A percentile compares a stretch with the other conserved stretches of the same genome.
Evolutionary conservation across 2,329 filamentous ascomycete genomes (phyloP).

Genomic region (Microsporum ferrugineum): DNA sequence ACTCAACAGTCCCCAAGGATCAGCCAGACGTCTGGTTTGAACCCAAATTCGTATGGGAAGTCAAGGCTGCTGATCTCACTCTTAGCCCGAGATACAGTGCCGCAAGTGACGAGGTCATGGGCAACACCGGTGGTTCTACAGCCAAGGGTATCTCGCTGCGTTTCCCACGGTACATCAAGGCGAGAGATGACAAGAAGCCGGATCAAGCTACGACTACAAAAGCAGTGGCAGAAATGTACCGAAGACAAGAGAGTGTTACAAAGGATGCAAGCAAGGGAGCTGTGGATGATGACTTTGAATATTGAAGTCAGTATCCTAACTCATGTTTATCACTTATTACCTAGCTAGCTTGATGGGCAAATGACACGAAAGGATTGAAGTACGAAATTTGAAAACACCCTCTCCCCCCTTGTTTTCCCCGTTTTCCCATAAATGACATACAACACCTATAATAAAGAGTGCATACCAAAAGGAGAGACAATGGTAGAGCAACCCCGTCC

Average conservation of each 20-base stretch:
- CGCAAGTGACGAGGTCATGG: slow-evolving; percentile 70
- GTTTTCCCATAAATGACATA: neutral
- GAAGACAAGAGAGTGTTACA: slow-evolving; percentile 78
- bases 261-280: slow-evolving; percentile 78
- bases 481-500: neutral
- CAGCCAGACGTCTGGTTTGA: slow-evolving; percentile 99
- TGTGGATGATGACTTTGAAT: slow-evolving; percentile 97
- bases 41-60: slow-evolving; percentile 88
- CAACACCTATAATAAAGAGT: neutral
- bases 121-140: slow-evolving; percentile 52
- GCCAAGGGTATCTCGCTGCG: slow-evolving; percentile 72
- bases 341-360: neutral
- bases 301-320: slow-evolving; percentile 42
- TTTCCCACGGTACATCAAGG: slow-evolving; percentile 86
- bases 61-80: slow-evolving; percentile 91
- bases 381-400: neutral
- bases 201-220: slow-evolving; percentile 75
- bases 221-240: slow-evolving; percentile 94
- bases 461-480: neutral
- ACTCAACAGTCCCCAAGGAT: slow-evolving; percentile 73
- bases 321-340: neutral
- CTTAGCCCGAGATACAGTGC: slow-evolving; percentile 87
- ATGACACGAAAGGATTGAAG: neutral
- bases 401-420: neutral
- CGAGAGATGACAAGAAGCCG: slow-evolving; percentile 89